Base-by-base conservation (phyloP, 2,329 filamentous ascomycete genomes). In the Cordyceps pruinosa region DNA sequence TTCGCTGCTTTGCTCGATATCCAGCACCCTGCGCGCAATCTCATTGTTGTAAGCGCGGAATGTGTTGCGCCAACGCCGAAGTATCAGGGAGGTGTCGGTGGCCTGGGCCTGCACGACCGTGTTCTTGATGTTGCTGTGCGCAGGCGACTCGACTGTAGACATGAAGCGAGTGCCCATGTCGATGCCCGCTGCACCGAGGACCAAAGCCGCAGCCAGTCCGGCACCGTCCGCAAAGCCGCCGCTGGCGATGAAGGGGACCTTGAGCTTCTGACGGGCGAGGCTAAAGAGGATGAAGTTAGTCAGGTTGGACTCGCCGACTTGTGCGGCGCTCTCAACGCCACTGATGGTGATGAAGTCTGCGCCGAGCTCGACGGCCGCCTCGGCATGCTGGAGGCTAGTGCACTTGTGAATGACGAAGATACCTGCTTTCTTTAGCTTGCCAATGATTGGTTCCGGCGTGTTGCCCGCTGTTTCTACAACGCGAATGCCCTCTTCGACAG, bases 91-190 rank as follows among this genome's bases (percentile, higher is more conserved):
- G 0, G 94, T 99, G 72, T 97, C 90, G 21, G 88, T 91, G 78
- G 97, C 94, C 61, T 90, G 81, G 1, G 92, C 89, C 56, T 84
- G 80, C 47, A 97, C 91, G 66, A 99, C 97, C 63, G 88, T 81
- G 71, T 95, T 81, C 81, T 99, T 99, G 77, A 99, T 90, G 64
- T 96, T 96, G 50, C 83, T 70, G 74, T 97, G 94, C 62, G 97
- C 89, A 0, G 94, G 94, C n/a, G 92, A 86, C 74, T 97, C 94
- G 44, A 92, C 79, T 0, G 94, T 97, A 76, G 89, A 93, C 89
- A 97, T 94, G 77, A 97, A 97, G 35, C 94, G 81, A 12, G 94
- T 99, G 58, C 94, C 94, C 94, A 97, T 97, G 75, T 97, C 97
- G 75, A 97, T 86, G 61, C 94, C 94, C 70, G 90, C 89, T 0